Evolutionary conservation across 2,329 filamentous ascomycete species (phyloP).

Genomic region (Cordyceps farinosa): DNA sequence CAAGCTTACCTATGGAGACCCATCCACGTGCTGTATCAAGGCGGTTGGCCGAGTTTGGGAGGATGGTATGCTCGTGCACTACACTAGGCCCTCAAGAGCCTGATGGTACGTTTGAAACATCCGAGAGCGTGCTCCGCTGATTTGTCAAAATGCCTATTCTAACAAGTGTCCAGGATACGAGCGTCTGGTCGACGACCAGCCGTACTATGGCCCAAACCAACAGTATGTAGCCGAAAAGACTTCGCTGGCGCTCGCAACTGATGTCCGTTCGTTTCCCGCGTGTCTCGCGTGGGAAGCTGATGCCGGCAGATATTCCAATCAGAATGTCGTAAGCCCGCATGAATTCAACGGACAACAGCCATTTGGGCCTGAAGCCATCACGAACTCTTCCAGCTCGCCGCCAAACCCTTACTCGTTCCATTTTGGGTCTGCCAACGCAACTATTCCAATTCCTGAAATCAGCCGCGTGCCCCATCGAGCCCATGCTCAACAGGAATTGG

Average conservation of each 20-base stretch:
- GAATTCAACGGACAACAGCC: constrained; percentile 6
- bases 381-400: neutral
- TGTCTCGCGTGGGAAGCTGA: neutral
- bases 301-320: constrained; percentile 6
- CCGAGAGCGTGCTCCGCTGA: neutral
- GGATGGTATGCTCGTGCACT: constrained; percentile 1
- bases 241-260: constrained; percentile 3
- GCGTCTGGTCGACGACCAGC: constrained; percentile 1
- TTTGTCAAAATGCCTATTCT: neutral
- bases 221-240: constrained; percentile 17
- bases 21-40: neutral
- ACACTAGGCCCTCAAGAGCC: neutral
- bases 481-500: neutral
- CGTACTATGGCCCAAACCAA: neutral
- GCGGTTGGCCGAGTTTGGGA: constrained; percentile 2
- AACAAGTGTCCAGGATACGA: constrained; percentile 5
- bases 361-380: neutral
- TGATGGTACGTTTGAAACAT: constrained; percentile 7
- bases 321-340: neutral
- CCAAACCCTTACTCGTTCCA: neutral
- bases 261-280: neutral
- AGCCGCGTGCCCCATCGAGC: neutral
- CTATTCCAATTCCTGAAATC: neutral
- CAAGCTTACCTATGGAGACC: constrained; percentile 1
- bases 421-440: neutral